Conservation (phyloP, 2,329 filamentous ascomycete species). For the Xylaria hypoxylon region DNA sequence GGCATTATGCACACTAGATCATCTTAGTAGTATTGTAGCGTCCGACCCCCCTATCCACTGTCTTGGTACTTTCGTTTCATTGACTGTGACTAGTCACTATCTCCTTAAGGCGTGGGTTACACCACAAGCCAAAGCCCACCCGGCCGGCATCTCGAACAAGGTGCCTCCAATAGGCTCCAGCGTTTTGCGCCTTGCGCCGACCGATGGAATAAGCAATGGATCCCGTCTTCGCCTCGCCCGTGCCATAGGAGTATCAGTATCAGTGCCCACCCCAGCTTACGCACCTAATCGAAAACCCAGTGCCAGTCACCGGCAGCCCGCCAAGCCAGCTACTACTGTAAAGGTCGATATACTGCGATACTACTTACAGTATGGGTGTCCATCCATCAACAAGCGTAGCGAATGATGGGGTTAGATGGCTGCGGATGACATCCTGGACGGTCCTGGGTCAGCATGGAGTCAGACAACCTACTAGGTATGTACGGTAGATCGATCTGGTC, state of each 20-base stretch:
- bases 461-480: conserved; percentile 33
- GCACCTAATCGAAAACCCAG: conserved; percentile 28
- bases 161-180: conserved; percentile 24
- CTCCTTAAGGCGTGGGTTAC: conserved; percentile 22
- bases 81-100: conserved; percentile 14
- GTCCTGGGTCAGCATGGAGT: conserved; percentile 37
- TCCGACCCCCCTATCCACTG: conserved; percentile 17
- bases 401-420: conserved; percentile 19
- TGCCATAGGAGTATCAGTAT: background rate
- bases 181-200: conserved; percentile 14
- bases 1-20: conserved; percentile 6
- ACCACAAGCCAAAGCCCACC: conserved; percentile 13
- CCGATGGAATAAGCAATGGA: conserved; percentile 36
- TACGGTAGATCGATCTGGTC: conserved; percentile 26
- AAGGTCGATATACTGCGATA: conserved; percentile 9
- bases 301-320: conserved; percentile 20
- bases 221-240: conserved; percentile 27
- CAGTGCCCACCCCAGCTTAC: conserved; percentile 32
- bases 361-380: conserved; percentile 7
- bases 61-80: conserved; percentile 32
- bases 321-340: conserved; percentile 15
- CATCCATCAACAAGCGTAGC: conserved; percentile 16
- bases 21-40: conserved; percentile 12
- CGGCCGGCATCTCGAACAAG: conserved; percentile 34
- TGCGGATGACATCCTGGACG: conserved; percentile 29